Evolutionary conservation across 1,139 yeast genomes (phyloP).

Genomic region (Kodamaea sp.): DNA sequence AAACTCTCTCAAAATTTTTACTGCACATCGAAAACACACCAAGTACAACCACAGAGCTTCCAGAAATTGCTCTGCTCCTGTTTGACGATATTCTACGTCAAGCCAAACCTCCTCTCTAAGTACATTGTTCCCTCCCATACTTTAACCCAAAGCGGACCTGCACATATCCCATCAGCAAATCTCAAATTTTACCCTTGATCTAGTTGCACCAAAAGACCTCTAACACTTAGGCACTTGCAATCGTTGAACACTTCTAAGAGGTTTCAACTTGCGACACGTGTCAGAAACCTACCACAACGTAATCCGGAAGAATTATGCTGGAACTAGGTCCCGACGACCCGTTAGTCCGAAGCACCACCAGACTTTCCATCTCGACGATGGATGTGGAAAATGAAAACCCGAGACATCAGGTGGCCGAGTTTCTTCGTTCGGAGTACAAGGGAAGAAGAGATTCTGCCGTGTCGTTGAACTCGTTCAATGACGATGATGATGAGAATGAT

Average conservation of each 20-base stretch:
- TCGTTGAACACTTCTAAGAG: too few relatives aligned
- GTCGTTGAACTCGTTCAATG: slow-evolving; percentile 24
- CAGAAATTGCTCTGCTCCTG: neutral
- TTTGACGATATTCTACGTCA: slow-evolving; percentile 5
- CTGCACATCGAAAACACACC: too few relatives aligned
- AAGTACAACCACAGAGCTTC: too few relatives aligned
- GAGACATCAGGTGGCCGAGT: slow-evolving; percentile 21
- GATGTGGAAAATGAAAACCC: slow-evolving; percentile 23
- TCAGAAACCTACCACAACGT: too few relatives aligned
- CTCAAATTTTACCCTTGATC: neutral
- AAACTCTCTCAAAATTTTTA: too few relatives aligned
- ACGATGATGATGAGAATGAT: slow-evolving; percentile 19
- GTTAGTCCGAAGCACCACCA: slow-evolving; percentile 25
- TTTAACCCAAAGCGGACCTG: neutral
- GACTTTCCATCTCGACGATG: slow-evolving; percentile 28
- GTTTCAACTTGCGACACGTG: too few relatives aligned
- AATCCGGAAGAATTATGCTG: slow-evolving; percentile 6
- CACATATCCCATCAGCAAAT: slow-evolving; percentile 1
- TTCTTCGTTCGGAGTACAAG: slow-evolving; percentile 8
- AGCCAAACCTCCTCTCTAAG: too few relatives aligned
- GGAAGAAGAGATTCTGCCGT: slow-evolving; percentile 28
- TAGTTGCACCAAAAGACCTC: too few relatives aligned
- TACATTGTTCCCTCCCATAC: too few relatives aligned
- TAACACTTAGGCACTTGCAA: too few relatives aligned
- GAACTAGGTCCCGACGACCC: slow-evolving; percentile 19